Percentiles rank a stretch among this genome's conserved stretches.
Evolutionary conservation across 2,329 filamentous ascomycete species (phyloP).

Genomic region (Fusarium tupiense): DNA sequence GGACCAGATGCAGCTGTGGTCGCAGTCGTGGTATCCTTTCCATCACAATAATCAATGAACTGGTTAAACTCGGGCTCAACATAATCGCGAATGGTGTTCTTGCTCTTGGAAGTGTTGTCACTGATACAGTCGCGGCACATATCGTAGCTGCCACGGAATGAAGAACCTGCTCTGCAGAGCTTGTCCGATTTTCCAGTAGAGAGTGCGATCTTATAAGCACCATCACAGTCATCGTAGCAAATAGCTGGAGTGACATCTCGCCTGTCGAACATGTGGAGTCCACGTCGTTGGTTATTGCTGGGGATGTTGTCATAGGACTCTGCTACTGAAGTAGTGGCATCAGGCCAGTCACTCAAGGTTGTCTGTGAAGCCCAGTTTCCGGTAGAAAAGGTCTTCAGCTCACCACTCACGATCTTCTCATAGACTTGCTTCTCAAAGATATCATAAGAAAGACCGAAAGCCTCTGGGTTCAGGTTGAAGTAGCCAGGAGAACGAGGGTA

Average conservation of each 20-base stretch:
- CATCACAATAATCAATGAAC: slow-evolving; percentile 58
- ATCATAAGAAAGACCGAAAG: slow-evolving; percentile 70
- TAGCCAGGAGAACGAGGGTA: slow-evolving; percentile 64
- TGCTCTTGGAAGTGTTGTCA: slow-evolving; percentile 35
- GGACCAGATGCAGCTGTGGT: slow-evolving; percentile 17
- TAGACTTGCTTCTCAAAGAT: slow-evolving; percentile 64
- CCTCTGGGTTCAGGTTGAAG: slow-evolving; percentile 69
- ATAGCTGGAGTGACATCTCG: slow-evolving; percentile 55
- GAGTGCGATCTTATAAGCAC: slow-evolving; percentile 57
- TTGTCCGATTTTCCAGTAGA: slow-evolving; percentile 55
- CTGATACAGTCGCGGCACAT: slow-evolving; percentile 57
- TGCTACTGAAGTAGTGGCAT: slow-evolving; percentile 26
- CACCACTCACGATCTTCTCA: slow-evolving; percentile 49
- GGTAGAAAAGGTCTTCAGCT: slow-evolving; percentile 58
- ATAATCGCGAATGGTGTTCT: slow-evolving; percentile 47
- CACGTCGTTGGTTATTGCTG: slow-evolving; percentile 27
- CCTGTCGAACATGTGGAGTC: slow-evolving; percentile 48
- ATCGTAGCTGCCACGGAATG: slow-evolving; percentile 51
- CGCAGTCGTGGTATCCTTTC: slow-evolving; percentile 32
- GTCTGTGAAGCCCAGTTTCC: slow-evolving; percentile 66
- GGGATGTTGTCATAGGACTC: slow-evolving; percentile 8
- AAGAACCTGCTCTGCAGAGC: slow-evolving; percentile 57
- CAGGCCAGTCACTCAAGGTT: slow-evolving; percentile 51
- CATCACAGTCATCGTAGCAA: slow-evolving; percentile 66
- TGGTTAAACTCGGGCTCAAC: slow-evolving; percentile 53